A percentile compares a stretch with the other conserved stretches of the same genome.
These are phyloP conservation scores for Sporopachydermia lactativora DNA, from an alignment of 805 yeast genomes.

Conservation along the genomic window DNA sequence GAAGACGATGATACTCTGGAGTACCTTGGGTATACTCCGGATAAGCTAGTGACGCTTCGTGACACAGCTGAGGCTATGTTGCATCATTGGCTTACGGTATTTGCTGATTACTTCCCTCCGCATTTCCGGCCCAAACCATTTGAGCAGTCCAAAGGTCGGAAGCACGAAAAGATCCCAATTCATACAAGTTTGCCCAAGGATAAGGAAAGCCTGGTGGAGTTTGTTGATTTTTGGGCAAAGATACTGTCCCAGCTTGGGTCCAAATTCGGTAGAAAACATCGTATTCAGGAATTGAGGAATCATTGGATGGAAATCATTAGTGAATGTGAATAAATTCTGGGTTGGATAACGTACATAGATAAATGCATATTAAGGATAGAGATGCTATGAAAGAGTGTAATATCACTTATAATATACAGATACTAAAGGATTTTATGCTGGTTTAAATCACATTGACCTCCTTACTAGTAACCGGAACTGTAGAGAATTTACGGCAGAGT, in stretches of 20 bases:
- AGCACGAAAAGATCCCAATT: conserved; percentile 17
- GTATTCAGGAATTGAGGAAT: conserved; percentile 10
- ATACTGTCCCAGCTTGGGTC: conserved; percentile 18
- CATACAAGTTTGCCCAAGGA: conserved; percentile 17
- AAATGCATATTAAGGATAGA: too few relatives aligned
- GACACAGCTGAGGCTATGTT: conserved; percentile 30
- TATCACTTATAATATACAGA: too few relatives aligned
- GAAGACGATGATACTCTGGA: conserved; percentile 37
- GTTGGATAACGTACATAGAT: too few relatives aligned
- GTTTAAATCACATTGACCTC: too few relatives aligned
- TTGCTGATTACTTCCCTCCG: conserved; percentile 30
- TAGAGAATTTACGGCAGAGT: too few relatives aligned
- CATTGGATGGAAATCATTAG: too few relatives aligned
- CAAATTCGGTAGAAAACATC: conserved; percentile 22
- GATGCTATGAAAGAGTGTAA: too few relatives aligned
- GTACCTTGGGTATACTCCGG: conserved; percentile 33
- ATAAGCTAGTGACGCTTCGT: conserved; percentile 20
- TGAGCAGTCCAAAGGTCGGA: conserved; percentile 11
- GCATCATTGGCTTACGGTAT: conserved; percentile 42
- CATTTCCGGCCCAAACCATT: conserved; percentile 7
- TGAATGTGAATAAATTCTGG: too few relatives aligned
- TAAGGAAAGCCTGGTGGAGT: conserved; percentile 20
- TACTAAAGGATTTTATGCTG: too few relatives aligned
- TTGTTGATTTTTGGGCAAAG: conserved; percentile 38
- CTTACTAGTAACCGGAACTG: too few relatives aligned